phyloP scores from a whole-genome alignment of 805 yeast genomes.

The Yamadazyma nakazawae region DNA sequence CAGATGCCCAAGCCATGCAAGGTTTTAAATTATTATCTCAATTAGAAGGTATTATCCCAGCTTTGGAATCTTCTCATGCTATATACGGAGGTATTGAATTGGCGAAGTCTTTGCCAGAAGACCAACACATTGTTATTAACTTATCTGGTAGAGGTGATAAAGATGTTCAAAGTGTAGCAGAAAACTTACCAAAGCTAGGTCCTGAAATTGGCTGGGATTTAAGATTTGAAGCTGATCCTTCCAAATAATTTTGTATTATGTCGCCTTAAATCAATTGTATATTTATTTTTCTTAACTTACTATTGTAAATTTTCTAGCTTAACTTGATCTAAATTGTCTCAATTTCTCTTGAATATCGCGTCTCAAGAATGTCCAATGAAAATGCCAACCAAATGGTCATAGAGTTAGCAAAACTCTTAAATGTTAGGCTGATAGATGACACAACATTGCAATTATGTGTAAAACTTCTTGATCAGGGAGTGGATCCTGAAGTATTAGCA shows the following conservation, averaged over 20 bases:
- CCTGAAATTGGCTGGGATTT: constrained; percentile 94
- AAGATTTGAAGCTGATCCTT: constrained; percentile 65
- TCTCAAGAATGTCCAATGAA: background rate
- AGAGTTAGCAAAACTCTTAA: constrained; percentile 25
- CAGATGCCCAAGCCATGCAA: constrained; percentile 89
- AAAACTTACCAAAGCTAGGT: constrained; percentile 84
- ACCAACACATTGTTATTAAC: constrained; percentile 80
- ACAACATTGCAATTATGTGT: constrained; percentile 30
- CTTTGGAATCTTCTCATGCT: constrained; percentile 97
- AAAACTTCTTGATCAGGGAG: constrained; percentile 33
- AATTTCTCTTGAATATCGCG: background rate
- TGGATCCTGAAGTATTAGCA: constrained; percentile 37
- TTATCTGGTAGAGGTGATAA: constrained; percentile 99
- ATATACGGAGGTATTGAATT: constrained; percentile 84
- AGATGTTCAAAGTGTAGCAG: constrained; percentile 97
- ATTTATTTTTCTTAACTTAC: background rate
- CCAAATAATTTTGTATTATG: constrained; percentile 22
- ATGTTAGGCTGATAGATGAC: constrained; percentile 24
- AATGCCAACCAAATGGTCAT: constrained; percentile 14
- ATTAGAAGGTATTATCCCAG: constrained; percentile 97
- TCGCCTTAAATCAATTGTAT: background rate
- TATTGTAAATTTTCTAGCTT: too few relatives aligned
- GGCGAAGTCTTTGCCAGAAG: constrained; percentile 77
- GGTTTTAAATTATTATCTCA: constrained; percentile 89
- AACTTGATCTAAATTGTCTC: too few relatives aligned